These are phyloP conservation scores for Bothriochloa decipiens DNA, from an alignment of 176 grass and related monocot species.

Conservation along the genomic window DNA sequence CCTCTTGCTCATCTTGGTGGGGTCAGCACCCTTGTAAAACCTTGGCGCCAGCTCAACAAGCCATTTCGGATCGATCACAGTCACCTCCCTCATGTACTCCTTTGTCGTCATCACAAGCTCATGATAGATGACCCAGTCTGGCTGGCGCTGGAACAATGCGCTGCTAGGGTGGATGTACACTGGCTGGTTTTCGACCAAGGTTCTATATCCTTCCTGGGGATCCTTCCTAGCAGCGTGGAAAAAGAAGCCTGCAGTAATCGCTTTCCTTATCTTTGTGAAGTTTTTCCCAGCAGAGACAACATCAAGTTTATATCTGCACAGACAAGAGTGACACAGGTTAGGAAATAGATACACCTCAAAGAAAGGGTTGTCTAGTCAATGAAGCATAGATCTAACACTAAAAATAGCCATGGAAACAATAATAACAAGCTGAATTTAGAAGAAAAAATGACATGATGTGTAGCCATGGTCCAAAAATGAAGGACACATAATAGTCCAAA, in stretches of 20 bases:
- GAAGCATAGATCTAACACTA: not conserved
- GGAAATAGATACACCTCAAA: constrained; percentile 14
- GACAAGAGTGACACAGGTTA: constrained; percentile 3
- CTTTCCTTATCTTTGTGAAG: constrained; percentile 91
- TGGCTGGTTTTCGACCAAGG: constrained; percentile 88
- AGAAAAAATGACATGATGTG: not conserved
- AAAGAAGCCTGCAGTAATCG: constrained; percentile 94
- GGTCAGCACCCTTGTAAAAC: constrained; percentile 79
- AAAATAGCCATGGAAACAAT: not conserved
- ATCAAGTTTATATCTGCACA: constrained; percentile 89
- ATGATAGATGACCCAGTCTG: constrained; percentile 92
- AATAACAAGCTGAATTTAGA: not conserved
- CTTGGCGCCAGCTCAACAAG: constrained; percentile 77
- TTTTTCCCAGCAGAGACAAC: constrained; percentile 83
- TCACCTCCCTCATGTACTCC: constrained; percentile 90
- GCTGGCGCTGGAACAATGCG: constrained; percentile 88
- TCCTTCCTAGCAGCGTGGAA: constrained; percentile 85
- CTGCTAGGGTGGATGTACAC: constrained; percentile 92
- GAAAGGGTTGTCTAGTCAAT: not conserved
- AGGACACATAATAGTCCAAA: constrained; percentile 6
- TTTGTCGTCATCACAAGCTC: constrained; percentile 93
- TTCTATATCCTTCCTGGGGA: constrained; percentile 88
- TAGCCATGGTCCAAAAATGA: not conserved
- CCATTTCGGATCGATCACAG: constrained; percentile 86
- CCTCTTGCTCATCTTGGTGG: constrained; percentile 91